These are phyloP conservation scores for Tanacetum coccineum DNA, from an alignment of 129 eudicot genomes.

Conservation along the genomic window DNA sequence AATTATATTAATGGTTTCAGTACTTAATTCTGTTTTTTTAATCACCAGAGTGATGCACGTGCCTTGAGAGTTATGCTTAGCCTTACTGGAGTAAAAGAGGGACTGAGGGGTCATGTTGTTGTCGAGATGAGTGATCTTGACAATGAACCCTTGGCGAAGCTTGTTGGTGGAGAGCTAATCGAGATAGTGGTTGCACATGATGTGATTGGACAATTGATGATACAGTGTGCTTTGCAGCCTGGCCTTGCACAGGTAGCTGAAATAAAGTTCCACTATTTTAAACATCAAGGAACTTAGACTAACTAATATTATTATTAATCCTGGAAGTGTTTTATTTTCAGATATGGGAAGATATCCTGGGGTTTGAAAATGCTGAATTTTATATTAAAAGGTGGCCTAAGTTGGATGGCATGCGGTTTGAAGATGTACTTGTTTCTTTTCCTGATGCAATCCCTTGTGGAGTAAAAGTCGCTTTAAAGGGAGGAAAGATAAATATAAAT, in stretches of 20 bases:
- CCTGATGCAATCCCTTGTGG: constrained; percentile 99
- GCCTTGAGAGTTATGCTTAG: constrained; percentile 98
- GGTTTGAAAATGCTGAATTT: constrained; percentile 97
- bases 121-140: constrained; percentile 99
- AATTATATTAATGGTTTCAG: background rate
- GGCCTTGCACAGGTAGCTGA: constrained; percentile 94
- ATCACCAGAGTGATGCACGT: constrained; percentile 87
- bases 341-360: constrained; percentile 99
- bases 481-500: constrained; percentile 82
- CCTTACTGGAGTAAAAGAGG: constrained; percentile 92
- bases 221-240: constrained; percentile 99
- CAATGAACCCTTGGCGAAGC: constrained; percentile 97
- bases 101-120: constrained; percentile 95
- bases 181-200: constrained; percentile 99
- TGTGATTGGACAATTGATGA: constrained; percentile 95
- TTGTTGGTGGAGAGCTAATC: constrained; percentile 95
- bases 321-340: constrained; percentile 24
- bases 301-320: background rate
- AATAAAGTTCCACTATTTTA: background rate
- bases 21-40: constrained; percentile 11
- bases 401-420: constrained; percentile 68
- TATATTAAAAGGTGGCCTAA: constrained; percentile 96
- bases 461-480: constrained; percentile 72
- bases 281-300: background rate
- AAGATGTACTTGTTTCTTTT: constrained; percentile 75